Evolutionary conservation across 2,329 filamentous ascomycete genomes (phyloP), one percentile per base, ranked within the genome.

Genomic region (Alternaria consortialis): DNA sequence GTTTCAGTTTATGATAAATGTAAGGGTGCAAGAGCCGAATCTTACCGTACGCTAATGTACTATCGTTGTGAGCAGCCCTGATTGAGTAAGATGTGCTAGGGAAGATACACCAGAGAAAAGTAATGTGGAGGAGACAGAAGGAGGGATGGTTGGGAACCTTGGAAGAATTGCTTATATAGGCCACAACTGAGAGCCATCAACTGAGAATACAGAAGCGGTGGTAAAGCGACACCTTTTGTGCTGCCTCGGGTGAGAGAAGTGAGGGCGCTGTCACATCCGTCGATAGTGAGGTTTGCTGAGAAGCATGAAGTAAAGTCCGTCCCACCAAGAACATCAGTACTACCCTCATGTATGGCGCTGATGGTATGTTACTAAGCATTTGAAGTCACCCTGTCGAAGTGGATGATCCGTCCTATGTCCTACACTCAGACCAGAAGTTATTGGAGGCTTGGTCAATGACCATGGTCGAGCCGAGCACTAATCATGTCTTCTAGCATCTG

Each of bases 201-300:
- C n/a, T 31, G 9, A n/a, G 39, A 29, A 39, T 27, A 39, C 4
- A 44, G 47, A 43, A 37, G 52, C 52, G 46, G 58, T 42, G 20
- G 15, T 27, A 17, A 29, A 43, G 13, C n/a, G 31, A n/a, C 43
- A 27, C 15, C 32, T 36, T 47, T 5, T 9, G 15, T 56, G 37
- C 20, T 51, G 25, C 27, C 36, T 37, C 17, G 48, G 37, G 62
- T 62, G 53, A 64, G 56, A 56, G 59, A 52, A 15, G 40, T 27
- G 34, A 37, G 7, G 32, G 29, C 29, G 51, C 25, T 15, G 17
- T 31, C 11, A 25, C 31, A 13, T 12, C 34, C 8, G 23, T 47
- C 11, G 31, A 25, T 40, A 11, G 40, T 44, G 36, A 39, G 42
- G 17, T 43, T 36, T 39, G 31, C 15, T 23, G 29, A 50, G 13